phyloP scores from a whole-genome alignment of 768 basidiomycete genomes.

The Hygrophorus russula region DNA sequence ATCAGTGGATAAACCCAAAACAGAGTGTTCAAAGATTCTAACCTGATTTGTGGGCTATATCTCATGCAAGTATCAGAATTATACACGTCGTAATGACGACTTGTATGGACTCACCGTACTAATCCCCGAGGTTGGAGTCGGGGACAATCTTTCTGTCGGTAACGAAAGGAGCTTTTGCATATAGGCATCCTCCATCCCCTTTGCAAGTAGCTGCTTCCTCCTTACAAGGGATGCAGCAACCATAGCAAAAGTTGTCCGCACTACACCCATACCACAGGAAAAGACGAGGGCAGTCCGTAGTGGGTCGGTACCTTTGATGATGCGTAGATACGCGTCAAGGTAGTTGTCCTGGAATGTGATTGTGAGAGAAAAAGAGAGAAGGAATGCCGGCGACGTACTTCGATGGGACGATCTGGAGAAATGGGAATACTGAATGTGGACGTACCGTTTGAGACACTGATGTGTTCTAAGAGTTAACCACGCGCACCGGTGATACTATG shows the following conservation, averaged over 20 bases:
- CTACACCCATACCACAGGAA: slow-evolving; percentile 95
- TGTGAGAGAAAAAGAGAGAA: not conserved
- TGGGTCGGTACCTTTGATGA: slow-evolving; percentile 75
- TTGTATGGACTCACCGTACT: slow-evolving; percentile 28
- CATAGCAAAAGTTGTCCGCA: slow-evolving; percentile 96
- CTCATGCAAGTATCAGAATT: not conserved
- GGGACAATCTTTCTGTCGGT: not conserved
- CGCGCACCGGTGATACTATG: slow-evolving; percentile 64
- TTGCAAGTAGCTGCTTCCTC: slow-evolving; percentile 57
- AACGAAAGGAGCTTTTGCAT: slow-evolving; percentile 21
- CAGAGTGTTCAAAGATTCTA: not conserved
- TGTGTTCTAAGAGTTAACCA: not conserved
- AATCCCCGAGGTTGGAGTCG: slow-evolving; percentile 6
- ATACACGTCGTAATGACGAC: not conserved
- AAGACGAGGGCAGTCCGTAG: slow-evolving; percentile 77
- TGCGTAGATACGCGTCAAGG: slow-evolving; percentile 81
- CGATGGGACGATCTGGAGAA: slow-evolving; percentile 83
- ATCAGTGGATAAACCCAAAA: not conserved
- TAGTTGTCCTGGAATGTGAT: slow-evolving; percentile 64
- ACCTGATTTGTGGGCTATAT: slow-evolving; percentile 16
- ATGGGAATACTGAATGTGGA: slow-evolving; percentile 69
- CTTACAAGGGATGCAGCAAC: slow-evolving; percentile 82
- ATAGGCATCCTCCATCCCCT: slow-evolving; percentile 75
- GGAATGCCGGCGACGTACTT: slow-evolving; percentile 31
- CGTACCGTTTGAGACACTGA: not conserved